Conservation (phyloP, 2,329 filamentous ascomycete genomes). For the Aspergillus sp. region DNA sequence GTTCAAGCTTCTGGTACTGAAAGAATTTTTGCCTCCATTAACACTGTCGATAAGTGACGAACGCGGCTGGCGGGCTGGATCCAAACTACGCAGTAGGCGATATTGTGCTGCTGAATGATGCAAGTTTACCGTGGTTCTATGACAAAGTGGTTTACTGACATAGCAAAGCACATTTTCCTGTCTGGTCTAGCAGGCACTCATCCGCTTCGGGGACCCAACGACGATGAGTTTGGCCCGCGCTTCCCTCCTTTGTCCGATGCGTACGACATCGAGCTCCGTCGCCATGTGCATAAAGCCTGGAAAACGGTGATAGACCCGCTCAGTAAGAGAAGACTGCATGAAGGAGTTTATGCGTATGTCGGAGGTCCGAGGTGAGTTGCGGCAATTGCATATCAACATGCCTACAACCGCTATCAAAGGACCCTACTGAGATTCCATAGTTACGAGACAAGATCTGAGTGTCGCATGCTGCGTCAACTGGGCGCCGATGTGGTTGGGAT, state of each 20-base stretch:
- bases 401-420: background rate
- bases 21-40: background rate
- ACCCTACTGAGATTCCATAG: constrained; percentile 27
- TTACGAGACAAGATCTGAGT: constrained; percentile 65
- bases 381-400: background rate
- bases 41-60: constrained; percentile 53
- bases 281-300: constrained; percentile 58
- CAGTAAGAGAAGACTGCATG: constrained; percentile 54
- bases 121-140: constrained; percentile 28
- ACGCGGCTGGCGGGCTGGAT: constrained; percentile 65
- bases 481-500: constrained; percentile 70
- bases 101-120: constrained; percentile 64
- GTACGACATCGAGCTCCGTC: constrained; percentile 61
- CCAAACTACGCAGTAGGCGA: constrained; percentile 63
- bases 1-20: constrained; percentile 12
- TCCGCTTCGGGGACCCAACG: constrained; percentile 61
- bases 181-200: constrained; percentile 60
- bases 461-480: constrained; percentile 57
- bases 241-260: constrained; percentile 65
- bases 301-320: constrained; percentile 45
- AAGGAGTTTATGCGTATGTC: constrained; percentile 65
- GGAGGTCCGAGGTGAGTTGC: constrained; percentile 57
- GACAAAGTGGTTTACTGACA: constrained; percentile 10
- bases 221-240: constrained; percentile 59
- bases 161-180: constrained; percentile 58